phyloP scores from a whole-genome alignment of 305 asterid genomes.

The Caryopteris hybrid region DNA sequence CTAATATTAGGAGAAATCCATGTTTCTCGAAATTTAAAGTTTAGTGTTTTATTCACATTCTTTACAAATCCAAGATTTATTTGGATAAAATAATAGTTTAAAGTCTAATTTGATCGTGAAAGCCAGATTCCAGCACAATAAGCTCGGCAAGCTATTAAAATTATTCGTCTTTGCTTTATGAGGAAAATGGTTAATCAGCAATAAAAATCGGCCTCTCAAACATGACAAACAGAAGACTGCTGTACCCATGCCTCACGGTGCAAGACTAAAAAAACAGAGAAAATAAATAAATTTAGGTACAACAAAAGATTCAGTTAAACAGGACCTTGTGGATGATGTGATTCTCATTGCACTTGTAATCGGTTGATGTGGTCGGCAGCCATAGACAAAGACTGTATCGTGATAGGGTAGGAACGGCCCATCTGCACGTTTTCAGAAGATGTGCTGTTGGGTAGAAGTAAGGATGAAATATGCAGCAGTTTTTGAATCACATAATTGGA shows the following conservation, averaged over 20 bases:
- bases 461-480: neutral
- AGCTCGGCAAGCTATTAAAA: too few species aligned
- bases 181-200: neutral
- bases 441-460: conserved; percentile 5
- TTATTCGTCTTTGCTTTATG: too few species aligned
- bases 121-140: too few species aligned
- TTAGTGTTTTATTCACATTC: too few species aligned
- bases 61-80: too few species aligned
- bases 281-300: too few species aligned
- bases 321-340: conserved; percentile 5
- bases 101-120: too few species aligned
- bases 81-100: too few species aligned
- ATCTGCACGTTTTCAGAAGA: conserved; percentile 51
- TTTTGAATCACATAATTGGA: neutral
- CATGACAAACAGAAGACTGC: neutral
- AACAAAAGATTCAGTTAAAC: conserved; percentile 14
- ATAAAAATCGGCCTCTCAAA: conserved; percentile 9
- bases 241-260: neutral
- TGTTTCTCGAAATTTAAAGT: too few species aligned
- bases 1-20: too few species aligned
- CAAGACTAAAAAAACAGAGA: too few species aligned
- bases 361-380: conserved; percentile 77
- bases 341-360: conserved; percentile 58
- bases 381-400: conserved; percentile 78
- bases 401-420: conserved; percentile 69